Conservation (phyloP, 805 yeast genomes). For the Zygosaccharomyces gambellarensis region DNA sequence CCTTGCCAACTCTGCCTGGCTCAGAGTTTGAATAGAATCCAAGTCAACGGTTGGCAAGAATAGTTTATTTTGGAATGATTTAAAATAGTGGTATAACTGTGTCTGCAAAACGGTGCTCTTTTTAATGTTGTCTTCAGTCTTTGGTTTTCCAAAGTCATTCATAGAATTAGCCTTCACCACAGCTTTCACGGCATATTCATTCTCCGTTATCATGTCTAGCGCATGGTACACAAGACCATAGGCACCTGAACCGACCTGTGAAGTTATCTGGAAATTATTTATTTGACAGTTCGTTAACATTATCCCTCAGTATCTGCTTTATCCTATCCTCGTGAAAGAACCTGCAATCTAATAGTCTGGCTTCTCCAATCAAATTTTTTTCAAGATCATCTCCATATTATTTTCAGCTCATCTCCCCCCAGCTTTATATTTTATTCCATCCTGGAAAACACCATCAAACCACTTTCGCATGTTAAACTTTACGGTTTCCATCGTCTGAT, state of each 20-base stretch:
- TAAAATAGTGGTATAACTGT: slow-evolving; percentile 27
- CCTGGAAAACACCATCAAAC: neutral
- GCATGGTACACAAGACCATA: slow-evolving; percentile 77
- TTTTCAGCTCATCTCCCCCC: neutral
- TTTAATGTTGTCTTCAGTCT: slow-evolving; percentile 19
- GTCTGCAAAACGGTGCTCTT: slow-evolving; percentile 26
- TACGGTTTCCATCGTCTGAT: neutral
- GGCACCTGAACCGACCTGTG: slow-evolving; percentile 66
- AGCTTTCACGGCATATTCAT: slow-evolving; percentile 66
- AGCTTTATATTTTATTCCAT: neutral
- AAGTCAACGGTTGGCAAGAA: slow-evolving; percentile 26
- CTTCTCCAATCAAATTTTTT: no score
- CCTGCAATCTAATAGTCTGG: no score
- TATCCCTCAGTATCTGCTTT: neutral
- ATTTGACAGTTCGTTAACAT: slow-evolving; percentile 26
- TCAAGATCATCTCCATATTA: neutral
- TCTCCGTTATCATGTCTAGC: slow-evolving; percentile 46
- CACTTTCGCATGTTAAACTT: neutral
- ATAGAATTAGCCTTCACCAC: slow-evolving; percentile 46
- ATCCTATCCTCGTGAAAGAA: no score
- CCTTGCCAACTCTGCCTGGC: slow-evolving; percentile 33
- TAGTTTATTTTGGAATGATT: slow-evolving; percentile 20
- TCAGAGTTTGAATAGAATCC: slow-evolving; percentile 29
- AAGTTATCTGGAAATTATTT: slow-evolving; percentile 38
- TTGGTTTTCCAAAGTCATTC: slow-evolving; percentile 22